Percentiles rank a stretch among this genome's conserved stretches.
phyloP scores from a whole-genome alignment of 1,139 yeast genomes.

The Candida dubliniensis region DNA sequence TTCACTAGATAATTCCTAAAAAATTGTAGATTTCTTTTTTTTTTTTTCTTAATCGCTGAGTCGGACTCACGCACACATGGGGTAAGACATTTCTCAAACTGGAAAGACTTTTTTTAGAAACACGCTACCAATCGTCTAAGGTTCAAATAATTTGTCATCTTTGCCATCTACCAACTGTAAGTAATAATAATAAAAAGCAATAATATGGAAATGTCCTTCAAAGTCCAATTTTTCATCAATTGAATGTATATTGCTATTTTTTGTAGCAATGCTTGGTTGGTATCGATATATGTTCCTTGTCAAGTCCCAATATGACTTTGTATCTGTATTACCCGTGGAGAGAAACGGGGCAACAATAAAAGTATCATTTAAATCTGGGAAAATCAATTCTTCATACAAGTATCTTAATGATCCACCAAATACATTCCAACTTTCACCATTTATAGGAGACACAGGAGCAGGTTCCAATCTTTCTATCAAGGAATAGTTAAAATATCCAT shows the following conservation, averaged over 20 bases:
- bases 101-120: background rate
- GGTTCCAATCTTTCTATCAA: conserved; percentile 46
- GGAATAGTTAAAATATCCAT: conserved; percentile 49
- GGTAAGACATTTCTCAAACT: background rate
- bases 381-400: conserved; percentile 49
- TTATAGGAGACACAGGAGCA: conserved; percentile 57
- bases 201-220: conserved; percentile 25
- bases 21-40: background rate
- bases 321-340: conserved; percentile 44
- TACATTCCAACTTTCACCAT: conserved; percentile 50
- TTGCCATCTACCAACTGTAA: conserved; percentile 31
- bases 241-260: conserved; percentile 28
- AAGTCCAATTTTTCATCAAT: conserved; percentile 33
- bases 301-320: conserved; percentile 42
- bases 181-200: conserved; percentile 41
- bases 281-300: conserved; percentile 39
- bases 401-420: conserved; percentile 59
- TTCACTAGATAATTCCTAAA: background rate
- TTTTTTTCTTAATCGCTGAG: background rate
- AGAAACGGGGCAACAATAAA: conserved; percentile 36
- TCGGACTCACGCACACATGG: background rate
- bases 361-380: conserved; percentile 25
- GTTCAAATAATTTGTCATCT: background rate
- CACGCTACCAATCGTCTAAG: background rate
- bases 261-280: conserved; percentile 28